Conservation (phyloP, 129 eudicot genomes). For the Oenanthe sinensis region DNA sequence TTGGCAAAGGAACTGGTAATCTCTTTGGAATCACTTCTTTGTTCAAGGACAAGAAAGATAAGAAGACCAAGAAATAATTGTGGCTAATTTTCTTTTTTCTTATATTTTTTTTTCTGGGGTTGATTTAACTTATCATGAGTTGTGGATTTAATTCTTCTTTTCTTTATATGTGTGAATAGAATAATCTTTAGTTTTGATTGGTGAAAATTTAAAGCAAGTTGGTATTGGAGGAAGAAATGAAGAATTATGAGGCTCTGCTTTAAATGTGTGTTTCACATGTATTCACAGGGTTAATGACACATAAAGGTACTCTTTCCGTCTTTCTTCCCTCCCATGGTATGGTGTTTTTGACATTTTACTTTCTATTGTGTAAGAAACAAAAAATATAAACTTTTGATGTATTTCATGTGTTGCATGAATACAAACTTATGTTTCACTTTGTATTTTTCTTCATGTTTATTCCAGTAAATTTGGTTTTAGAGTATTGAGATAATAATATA, state of each 20-base stretch:
- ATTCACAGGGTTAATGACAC: slow-evolving; percentile 10
- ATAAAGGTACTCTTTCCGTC: slow-evolving; percentile 8
- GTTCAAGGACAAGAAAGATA: slow-evolving; percentile 37
- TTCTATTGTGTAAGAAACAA: background rate
- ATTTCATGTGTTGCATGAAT: background rate
- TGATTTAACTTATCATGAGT: background rate
- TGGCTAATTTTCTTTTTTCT: background rate
- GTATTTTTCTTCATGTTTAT: background rate
- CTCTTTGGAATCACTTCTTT: slow-evolving; percentile 41
- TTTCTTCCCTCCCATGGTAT: background rate
- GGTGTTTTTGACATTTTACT: background rate
- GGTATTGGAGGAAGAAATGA: background rate
- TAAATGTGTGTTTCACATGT: slow-evolving; percentile 1
- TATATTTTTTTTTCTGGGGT: background rate
- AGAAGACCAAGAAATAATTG: slow-evolving; percentile 40
- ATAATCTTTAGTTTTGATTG: background rate
- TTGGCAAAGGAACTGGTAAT: slow-evolving; percentile 33
- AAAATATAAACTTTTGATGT: background rate
- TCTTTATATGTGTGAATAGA: slow-evolving; percentile 3
- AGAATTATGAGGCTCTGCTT: slow-evolving; percentile 6
- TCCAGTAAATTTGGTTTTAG: background rate
- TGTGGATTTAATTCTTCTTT: background rate
- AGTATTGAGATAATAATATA: no score
- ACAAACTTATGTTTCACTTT: background rate
- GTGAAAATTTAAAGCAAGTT: slow-evolving; percentile 5